Conservation (phyloP, 1,284 basidiomycete species). For the Naganishia sp. region DNA sequence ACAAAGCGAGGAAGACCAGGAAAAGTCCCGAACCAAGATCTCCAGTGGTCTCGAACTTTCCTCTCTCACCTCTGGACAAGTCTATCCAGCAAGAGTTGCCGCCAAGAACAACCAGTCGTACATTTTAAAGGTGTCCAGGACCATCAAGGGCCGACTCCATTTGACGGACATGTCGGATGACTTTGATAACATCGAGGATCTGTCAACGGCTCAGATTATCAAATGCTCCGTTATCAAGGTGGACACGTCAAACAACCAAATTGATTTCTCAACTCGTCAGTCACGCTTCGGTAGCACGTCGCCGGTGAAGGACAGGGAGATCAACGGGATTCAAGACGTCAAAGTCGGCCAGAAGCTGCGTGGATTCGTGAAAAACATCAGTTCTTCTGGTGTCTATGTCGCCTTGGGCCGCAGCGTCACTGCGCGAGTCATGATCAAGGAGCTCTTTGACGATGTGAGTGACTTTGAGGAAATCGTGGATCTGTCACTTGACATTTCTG, state of each 20-base stretch:
- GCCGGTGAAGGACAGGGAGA: constrained; percentile 68
- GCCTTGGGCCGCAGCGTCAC: constrained; percentile 77
- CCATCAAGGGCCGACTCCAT: constrained; percentile 72
- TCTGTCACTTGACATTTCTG: background rate
- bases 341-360: constrained; percentile 72
- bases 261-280: constrained; percentile 75
- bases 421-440: constrained; percentile 89
- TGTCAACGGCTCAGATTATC: constrained; percentile 57
- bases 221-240: constrained; percentile 70
- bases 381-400: constrained; percentile 86
- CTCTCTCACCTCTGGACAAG: constrained; percentile 67
- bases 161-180: constrained; percentile 81
- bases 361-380: constrained; percentile 84
- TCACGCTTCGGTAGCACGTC: constrained; percentile 60
- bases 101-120: constrained; percentile 67
- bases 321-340: constrained; percentile 66
- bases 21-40: constrained; percentile 57
- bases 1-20: constrained; percentile 52
- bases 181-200: constrained; percentile 58
- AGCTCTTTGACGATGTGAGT: constrained; percentile 83
- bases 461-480: constrained; percentile 11
- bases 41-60: constrained; percentile 55
- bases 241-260: constrained; percentile 65
- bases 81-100: constrained; percentile 74
- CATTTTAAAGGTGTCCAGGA: constrained; percentile 69